Evolutionary conservation across 371 early-diverging fungal species (phyloP).

Genomic region (Mucor racemosus): DNA sequence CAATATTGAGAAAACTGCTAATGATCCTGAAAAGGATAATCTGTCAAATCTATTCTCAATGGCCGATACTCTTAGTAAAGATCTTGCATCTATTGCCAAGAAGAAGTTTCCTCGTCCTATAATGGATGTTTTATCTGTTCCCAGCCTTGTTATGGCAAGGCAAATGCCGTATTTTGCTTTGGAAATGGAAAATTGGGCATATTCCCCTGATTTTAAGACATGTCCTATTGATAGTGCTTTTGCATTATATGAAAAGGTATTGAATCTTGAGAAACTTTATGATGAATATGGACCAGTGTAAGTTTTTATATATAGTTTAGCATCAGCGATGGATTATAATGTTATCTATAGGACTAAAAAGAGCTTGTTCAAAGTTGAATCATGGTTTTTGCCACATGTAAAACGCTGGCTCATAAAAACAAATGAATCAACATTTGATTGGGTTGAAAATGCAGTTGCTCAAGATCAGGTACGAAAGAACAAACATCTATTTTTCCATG

Average conservation of each 20-base stretch:
- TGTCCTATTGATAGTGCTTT: slow-evolving; percentile 35
- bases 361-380: slow-evolving; percentile 52
- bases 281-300: slow-evolving; percentile 34
- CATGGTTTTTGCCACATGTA: slow-evolving; percentile 62
- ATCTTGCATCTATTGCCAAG: slow-evolving; percentile 26
- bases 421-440: slow-evolving; percentile 46
- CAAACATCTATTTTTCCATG: background rate
- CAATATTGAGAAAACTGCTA: slow-evolving; percentile 23
- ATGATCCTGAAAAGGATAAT: slow-evolving; percentile 23
- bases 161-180: slow-evolving; percentile 45
- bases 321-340: background rate
- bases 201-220: slow-evolving; percentile 26
- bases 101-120: slow-evolving; percentile 14
- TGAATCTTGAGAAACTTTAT: slow-evolving; percentile 30
- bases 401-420: slow-evolving; percentile 52
- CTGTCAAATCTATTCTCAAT: slow-evolving; percentile 23
- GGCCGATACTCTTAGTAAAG: slow-evolving; percentile 31
- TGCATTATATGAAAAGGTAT: slow-evolving; percentile 39
- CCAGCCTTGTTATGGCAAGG: slow-evolving; percentile 35
- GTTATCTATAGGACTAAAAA: slow-evolving; percentile 17
- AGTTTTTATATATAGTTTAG: background rate
- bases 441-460: slow-evolving; percentile 55
- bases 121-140: slow-evolving; percentile 22
- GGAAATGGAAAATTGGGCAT: slow-evolving; percentile 47
- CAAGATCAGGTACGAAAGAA: slow-evolving; percentile 50